Evolutionary conservation across 83 land plant genomes (phyloP).

Genomic region (Picea engelmannii): DNA sequence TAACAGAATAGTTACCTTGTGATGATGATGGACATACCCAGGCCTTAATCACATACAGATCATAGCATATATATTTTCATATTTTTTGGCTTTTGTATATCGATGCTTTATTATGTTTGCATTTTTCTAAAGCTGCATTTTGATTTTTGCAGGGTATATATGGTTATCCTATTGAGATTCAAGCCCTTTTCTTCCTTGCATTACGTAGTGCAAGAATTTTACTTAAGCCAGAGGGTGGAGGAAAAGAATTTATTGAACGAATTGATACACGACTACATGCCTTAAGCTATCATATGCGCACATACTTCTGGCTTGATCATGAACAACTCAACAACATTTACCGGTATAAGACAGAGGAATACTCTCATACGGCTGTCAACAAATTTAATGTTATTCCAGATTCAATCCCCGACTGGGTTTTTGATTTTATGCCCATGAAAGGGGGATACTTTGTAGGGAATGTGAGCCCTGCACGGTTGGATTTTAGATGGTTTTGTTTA

Average conservation of each 20-base stretch:
- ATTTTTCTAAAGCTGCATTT: neutral
- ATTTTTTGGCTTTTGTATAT: slow-evolving; percentile 3
- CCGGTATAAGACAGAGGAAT: slow-evolving; percentile 41
- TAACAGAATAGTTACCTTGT: neutral
- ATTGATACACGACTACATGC: slow-evolving; percentile 36
- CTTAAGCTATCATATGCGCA: slow-evolving; percentile 33
- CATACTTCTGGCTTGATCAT: slow-evolving; percentile 45
- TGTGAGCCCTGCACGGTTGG: slow-evolving; percentile 51
- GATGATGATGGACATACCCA: neutral
- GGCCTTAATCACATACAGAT: neutral
- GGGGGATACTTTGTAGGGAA: slow-evolving; percentile 53
- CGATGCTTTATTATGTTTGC: neutral
- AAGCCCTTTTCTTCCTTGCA: slow-evolving; percentile 38
- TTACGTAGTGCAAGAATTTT: slow-evolving; percentile 29
- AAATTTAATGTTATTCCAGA: slow-evolving; percentile 48
- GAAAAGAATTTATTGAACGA: slow-evolving; percentile 29
- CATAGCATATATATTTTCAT: neutral
- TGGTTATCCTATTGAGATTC: slow-evolving; percentile 50
- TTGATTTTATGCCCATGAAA: slow-evolving; percentile 46
- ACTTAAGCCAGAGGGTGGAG: slow-evolving; percentile 28
- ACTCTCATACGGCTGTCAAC: slow-evolving; percentile 49
- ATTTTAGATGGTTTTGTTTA: slow-evolving; percentile 46
- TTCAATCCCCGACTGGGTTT: slow-evolving; percentile 44
- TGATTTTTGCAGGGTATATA: slow-evolving; percentile 33
- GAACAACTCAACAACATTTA: slow-evolving; percentile 39